Conservation (phyloP, 352 stramenopile genomes). For the Phytopythium kandeliae region DNA sequence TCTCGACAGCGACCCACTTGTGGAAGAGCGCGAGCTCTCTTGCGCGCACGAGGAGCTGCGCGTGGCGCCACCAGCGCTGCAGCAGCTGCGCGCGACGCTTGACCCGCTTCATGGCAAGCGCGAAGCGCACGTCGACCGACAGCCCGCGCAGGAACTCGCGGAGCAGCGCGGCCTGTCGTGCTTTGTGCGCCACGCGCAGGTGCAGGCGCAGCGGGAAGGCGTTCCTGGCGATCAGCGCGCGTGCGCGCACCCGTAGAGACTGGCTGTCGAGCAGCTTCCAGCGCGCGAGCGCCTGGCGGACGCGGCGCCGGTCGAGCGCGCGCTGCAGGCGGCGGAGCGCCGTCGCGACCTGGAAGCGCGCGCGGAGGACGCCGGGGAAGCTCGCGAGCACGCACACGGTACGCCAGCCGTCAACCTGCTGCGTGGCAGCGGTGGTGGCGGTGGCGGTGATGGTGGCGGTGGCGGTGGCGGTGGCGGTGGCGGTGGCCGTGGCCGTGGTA, state of each 20-base stretch:
- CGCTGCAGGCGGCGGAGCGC: conserved; percentile 18
- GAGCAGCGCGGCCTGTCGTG: conserved; percentile 22
- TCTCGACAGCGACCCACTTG: conserved; percentile 50
- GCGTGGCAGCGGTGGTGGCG: not conserved
- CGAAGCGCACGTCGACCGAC: conserved; percentile 56
- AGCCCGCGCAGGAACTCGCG: conserved; percentile 39
- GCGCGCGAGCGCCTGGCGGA: conserved; percentile 25
- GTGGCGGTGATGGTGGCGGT: not conserved
- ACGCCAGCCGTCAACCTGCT: conserved; percentile 25
- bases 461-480: too few species aligned
- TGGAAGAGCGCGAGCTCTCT: conserved; percentile 43
- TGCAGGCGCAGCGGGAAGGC: conserved; percentile 30
- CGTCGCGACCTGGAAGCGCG: conserved; percentile 16
- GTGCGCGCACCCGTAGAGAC: conserved; percentile 17
- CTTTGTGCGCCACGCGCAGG: conserved; percentile 33
- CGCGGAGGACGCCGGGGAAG: conserved; percentile 31
- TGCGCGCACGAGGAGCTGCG: conserved; percentile 46
- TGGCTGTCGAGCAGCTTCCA: conserved; percentile 32
- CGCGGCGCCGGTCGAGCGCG: conserved; percentile 19
- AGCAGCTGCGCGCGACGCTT: conserved; percentile 43
- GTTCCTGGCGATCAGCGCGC: conserved; percentile 28
- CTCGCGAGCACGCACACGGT: conserved; percentile 31
- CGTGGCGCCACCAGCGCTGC: conserved; percentile 59
- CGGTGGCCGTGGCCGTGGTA: too few species aligned
- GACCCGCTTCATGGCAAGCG: conserved; percentile 53